These are phyloP conservation scores for Arachnomyces sp. DNA, from an alignment of 2,329 filamentous ascomycete genomes.

Conservation along the genomic window DNA sequence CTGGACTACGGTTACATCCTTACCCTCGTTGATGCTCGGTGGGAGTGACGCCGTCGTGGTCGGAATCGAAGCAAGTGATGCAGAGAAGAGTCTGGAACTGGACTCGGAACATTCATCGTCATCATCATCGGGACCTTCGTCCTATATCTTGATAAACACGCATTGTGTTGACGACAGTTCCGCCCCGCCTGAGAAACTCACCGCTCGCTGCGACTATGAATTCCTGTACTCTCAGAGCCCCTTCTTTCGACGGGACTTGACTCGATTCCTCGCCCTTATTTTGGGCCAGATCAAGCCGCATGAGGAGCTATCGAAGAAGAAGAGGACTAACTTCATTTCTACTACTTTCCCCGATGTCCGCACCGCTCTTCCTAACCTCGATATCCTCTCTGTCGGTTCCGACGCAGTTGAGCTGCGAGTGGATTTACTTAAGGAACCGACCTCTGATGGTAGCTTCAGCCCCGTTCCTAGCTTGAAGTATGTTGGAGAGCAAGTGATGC, in stretches of 20 bases:
- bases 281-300: conserved; percentile 73
- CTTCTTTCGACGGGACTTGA: conserved; percentile 66
- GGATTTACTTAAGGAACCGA: conserved; percentile 67
- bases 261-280: conserved; percentile 70
- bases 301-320: conserved; percentile 60
- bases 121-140: conserved; percentile 42
- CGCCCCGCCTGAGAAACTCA: conserved; percentile 58
- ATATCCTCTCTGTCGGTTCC: conserved; percentile 77
- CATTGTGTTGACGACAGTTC: conserved; percentile 66
- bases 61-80: conserved; percentile 50
- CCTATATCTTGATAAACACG: conserved; percentile 63
- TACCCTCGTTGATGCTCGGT: conserved; percentile 40
- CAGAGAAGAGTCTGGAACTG: conserved; percentile 35
- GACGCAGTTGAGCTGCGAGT: conserved; percentile 81
- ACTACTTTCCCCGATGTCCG: conserved; percentile 83
- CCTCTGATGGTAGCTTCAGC: conserved; percentile 53
- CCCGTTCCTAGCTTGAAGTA: conserved; percentile 70
- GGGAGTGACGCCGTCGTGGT: conserved; percentile 57
- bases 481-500: conserved; percentile 78
- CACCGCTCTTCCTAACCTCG: conserved; percentile 71
- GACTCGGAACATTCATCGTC: conserved; percentile 42
- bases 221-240: conserved; percentile 69
- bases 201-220: conserved; percentile 69
- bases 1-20: conserved; percentile 53
- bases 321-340: conserved; percentile 74